These are phyloP conservation scores for Lophium mytilinum DNA, from an alignment of 495 filamentous ascomycete species.

Conservation along the genomic window DNA sequence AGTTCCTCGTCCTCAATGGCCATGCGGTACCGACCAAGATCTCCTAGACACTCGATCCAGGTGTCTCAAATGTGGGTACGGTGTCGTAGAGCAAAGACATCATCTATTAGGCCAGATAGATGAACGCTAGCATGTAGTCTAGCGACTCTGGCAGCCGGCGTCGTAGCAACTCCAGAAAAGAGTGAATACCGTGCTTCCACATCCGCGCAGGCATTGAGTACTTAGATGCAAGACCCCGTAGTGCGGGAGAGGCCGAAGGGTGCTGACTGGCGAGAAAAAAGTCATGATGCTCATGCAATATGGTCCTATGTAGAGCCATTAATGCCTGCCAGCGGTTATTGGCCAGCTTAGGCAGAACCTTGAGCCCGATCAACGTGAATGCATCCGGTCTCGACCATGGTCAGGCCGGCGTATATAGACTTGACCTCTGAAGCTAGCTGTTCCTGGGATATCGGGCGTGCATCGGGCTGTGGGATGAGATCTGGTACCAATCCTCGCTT, in stretches of 20 bases:
- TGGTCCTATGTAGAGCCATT: constrained; percentile 58
- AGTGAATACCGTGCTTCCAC: constrained; percentile 79
- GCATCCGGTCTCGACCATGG: constrained; percentile 74
- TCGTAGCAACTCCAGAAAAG: constrained; percentile 65
- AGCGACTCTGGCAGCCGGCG: constrained; percentile 59
- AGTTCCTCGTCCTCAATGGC: constrained; percentile 64
- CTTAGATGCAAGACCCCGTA: constrained; percentile 54
- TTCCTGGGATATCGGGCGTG: constrained; percentile 22
- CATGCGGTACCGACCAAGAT: constrained; percentile 63
- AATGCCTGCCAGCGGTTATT: constrained; percentile 61
- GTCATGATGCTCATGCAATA: constrained; percentile 40
- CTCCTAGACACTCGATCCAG: constrained; percentile 82
- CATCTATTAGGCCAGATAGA: constrained; percentile 74
- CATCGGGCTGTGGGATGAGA: constrained; percentile 24
- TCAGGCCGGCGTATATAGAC: constrained; percentile 66
- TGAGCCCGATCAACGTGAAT: constrained; percentile 57
- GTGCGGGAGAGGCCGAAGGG: constrained; percentile 51
- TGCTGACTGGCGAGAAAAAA: constrained; percentile 64
- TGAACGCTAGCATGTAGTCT: constrained; percentile 75
- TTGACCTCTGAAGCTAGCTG: constrained; percentile 39
- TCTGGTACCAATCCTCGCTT: constrained; percentile 16
- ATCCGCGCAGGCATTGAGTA: constrained; percentile 76
- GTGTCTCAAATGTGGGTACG: constrained; percentile 63
- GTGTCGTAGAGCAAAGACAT: constrained; percentile 59
- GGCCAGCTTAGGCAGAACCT: constrained; percentile 36